These are phyloP conservation scores for Colletotrichum lupini DNA, from an alignment of 2,329 filamentous ascomycete genomes.

Conservation along the genomic window DNA sequence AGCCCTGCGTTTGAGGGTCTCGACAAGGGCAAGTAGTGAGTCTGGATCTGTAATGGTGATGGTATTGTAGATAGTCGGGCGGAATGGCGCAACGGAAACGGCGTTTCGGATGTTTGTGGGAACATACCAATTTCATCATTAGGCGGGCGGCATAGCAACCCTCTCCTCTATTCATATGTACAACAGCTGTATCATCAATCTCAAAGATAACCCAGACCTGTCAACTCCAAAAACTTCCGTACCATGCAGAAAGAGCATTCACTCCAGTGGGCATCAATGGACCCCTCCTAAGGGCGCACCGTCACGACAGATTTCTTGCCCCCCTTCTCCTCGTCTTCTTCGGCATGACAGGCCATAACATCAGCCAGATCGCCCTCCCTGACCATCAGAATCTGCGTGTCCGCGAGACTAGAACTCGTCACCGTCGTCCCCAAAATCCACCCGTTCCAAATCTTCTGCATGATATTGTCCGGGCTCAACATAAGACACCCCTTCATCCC, in stretches of 20 bases:
- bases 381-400: constrained; percentile 57
- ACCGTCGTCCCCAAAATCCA: constrained; percentile 56
- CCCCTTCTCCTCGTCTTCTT: constrained; percentile 7
- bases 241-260: background rate
- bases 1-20: constrained; percentile 38
- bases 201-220: background rate
- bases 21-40: background rate
- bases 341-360: constrained; percentile 41
- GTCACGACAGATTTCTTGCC: background rate
- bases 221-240: background rate
- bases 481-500: constrained; percentile 41
- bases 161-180: constrained; percentile 27
- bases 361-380: constrained; percentile 53
- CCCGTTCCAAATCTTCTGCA: constrained; percentile 61
- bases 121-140: constrained; percentile 29
- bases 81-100: constrained; percentile 21
- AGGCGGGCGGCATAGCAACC: constrained; percentile 23
- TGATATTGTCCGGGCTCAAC: constrained; percentile 48
- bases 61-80: background rate
- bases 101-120: constrained; percentile 18
- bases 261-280: background rate
- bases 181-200: constrained; percentile 17
- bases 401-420: constrained; percentile 51
- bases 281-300: background rate
- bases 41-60: too few species aligned